Evolutionary conservation across 1,139 yeast genomes (phyloP).

Genomic region (Kluyveromyces sp.): DNA sequence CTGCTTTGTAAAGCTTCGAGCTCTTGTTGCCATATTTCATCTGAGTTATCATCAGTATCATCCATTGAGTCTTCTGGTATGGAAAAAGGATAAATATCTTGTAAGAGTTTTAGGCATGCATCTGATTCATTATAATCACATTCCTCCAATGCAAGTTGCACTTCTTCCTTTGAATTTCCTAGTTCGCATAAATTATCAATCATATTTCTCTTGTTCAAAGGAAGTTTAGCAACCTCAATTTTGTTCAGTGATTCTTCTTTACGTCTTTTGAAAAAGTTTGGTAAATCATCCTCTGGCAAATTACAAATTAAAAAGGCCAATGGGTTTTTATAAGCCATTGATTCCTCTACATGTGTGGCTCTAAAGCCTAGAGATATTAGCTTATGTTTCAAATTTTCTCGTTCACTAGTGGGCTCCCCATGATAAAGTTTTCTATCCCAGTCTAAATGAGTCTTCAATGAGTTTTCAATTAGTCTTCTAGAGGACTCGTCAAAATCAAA

Average conservation of each 20-base stretch:
- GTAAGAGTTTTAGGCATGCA: slow-evolving; percentile 48
- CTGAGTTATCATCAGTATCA: slow-evolving; percentile 21
- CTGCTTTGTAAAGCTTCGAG: slow-evolving; percentile 59
- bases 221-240: slow-evolving; percentile 38
- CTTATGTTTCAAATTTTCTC: slow-evolving; percentile 16
- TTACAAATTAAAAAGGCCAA: slow-evolving; percentile 82
- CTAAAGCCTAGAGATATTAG: slow-evolving; percentile 57
- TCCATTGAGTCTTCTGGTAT: slow-evolving; percentile 7
- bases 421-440: slow-evolving; percentile 38
- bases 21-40: slow-evolving; percentile 66
- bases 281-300: slow-evolving; percentile 90
- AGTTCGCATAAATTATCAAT: slow-evolving; percentile 52
- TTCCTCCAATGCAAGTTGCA: slow-evolving; percentile 40
- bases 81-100: slow-evolving; percentile 19
- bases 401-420: slow-evolving; percentile 13
- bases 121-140: slow-evolving; percentile 40
- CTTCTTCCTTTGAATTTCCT: slow-evolving; percentile 65
- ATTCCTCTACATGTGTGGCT: slow-evolving; percentile 59
- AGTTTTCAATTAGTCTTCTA: slow-evolving; percentile 46
- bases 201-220: slow-evolving; percentile 32
- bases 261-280: slow-evolving; percentile 37
- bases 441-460: slow-evolving; percentile 45
- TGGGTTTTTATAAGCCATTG: slow-evolving; percentile 57
- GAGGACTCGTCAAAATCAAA: slow-evolving; percentile 33
- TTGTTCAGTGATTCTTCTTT: slow-evolving; percentile 41